Evolutionary conservation across 768 basidiomycete species (phyloP).

Genomic region (Megacollybia marginata): DNA sequence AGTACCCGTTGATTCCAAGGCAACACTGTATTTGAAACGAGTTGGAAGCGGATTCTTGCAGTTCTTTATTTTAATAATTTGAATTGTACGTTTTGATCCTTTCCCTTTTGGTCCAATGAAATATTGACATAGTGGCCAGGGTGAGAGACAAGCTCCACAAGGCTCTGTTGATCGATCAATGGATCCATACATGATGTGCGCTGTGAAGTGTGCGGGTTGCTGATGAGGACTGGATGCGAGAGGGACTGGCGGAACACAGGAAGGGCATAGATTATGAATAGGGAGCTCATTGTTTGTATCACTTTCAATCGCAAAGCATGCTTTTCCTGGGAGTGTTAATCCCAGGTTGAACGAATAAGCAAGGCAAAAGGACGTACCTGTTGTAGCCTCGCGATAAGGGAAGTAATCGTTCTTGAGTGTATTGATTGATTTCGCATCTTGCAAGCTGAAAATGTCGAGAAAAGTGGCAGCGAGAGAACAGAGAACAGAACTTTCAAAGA

Average conservation of each 20-base stretch:
- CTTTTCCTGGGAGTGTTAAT: background rate
- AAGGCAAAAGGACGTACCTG: background rate
- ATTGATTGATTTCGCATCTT: too few relatives aligned
- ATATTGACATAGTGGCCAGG: too few relatives aligned
- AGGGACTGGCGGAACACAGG: background rate
- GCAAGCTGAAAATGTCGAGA: background rate
- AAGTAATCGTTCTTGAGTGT: background rate
- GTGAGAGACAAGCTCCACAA: too few relatives aligned
- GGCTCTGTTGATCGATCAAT: background rate
- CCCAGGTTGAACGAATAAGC: background rate
- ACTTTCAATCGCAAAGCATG: too few relatives aligned
- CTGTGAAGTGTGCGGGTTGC: background rate
- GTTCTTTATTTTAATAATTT: background rate
- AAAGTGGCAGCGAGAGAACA: background rate
- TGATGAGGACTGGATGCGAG: background rate
- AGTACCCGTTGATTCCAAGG: background rate
- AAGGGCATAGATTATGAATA: background rate
- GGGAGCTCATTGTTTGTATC: background rate
- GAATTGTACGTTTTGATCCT: background rate
- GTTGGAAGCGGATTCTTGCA: background rate
- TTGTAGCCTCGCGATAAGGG: background rate
- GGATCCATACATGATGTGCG: background rate
- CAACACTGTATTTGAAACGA: background rate
- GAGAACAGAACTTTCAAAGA: background rate
- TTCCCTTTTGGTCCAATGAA: background rate